A percentile compares a stretch with the other conserved stretches of the same genome.
phyloP scores from a whole-genome alignment of 805 yeast genomes.

The Pichia eremophila region DNA sequence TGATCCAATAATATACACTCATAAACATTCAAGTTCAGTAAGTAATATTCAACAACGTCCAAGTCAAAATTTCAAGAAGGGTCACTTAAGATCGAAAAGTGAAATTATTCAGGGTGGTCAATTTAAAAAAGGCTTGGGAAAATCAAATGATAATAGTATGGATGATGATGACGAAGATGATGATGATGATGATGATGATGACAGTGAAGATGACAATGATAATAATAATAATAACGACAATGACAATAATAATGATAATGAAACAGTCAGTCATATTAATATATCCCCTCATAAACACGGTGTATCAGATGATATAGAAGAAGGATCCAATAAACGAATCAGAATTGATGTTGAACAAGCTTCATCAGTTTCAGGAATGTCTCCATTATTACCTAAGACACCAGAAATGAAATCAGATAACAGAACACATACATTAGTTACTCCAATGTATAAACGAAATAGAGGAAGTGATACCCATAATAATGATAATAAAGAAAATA shows the following conservation, averaged over 20 bases:
- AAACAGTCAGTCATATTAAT: not conserved
- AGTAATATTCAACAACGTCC: not conserved
- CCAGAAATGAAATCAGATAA: not conserved
- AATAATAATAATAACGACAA: slow-evolving; percentile 10
- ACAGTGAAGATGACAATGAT: slow-evolving; percentile 1
- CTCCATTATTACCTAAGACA: not conserved
- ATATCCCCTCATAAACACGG: too few relatives aligned
- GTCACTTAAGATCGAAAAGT: not conserved
- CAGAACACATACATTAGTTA: not conserved
- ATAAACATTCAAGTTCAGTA: not conserved
- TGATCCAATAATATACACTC: not conserved
- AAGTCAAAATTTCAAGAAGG: not conserved
- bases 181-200: slow-evolving; percentile 1
- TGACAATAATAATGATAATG: slow-evolving; percentile 10
- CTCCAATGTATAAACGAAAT: not conserved
- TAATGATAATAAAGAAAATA: not conserved
- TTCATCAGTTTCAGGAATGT: not conserved
- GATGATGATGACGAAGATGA: slow-evolving; percentile 1
- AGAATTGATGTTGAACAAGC: not conserved
- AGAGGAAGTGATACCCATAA: not conserved
- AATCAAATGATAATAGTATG: not conserved
- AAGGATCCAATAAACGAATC: not conserved
- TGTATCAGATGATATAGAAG: too few relatives aligned
- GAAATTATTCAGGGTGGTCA: not conserved
- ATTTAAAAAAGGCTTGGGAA: not conserved